Conservation (phyloP, 2,329 filamentous ascomycete genomes). For the Colletotrichum sp. region DNA sequence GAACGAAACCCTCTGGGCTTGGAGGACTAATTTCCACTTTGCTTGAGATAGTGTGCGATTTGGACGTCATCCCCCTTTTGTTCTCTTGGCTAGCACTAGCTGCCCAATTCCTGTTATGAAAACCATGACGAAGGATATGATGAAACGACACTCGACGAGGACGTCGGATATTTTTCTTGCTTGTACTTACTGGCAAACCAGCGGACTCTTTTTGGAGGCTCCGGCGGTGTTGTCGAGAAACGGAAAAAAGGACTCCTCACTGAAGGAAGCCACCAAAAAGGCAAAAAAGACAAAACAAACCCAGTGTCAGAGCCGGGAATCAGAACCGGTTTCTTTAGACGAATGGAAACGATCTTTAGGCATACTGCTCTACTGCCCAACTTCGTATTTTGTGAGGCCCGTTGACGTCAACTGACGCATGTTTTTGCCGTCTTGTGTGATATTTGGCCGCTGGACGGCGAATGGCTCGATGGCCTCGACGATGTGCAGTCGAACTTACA, state of each 20-base stretch:
- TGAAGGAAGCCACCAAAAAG: not conserved
- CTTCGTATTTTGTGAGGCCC: not conserved
- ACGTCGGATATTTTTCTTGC: slow-evolving; percentile 3
- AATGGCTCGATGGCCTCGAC: not conserved
- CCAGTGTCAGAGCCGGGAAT: not conserved
- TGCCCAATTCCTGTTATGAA: slow-evolving; percentile 5
- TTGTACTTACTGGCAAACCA: not conserved
- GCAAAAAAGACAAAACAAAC: not conserved
- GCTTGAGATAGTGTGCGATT: slow-evolving; percentile 9
- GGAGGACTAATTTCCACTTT: slow-evolving; percentile 12
- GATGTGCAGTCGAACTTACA: not conserved
- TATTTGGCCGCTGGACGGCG: not conserved
- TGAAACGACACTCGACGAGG: slow-evolving; percentile 13
- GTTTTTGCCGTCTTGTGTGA: not conserved
- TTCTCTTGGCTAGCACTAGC: not conserved
- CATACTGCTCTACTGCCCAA: not conserved
- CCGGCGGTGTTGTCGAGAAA: not conserved
- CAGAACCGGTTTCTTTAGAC: slow-evolving; percentile 1
- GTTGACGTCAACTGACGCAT: not conserved
- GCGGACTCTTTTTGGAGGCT: not conserved
- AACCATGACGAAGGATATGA: slow-evolving; percentile 19
- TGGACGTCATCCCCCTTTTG: not conserved
- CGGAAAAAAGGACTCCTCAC: not conserved
- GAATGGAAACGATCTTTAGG: slow-evolving; percentile 2
- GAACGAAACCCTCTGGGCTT: slow-evolving; percentile 1